These are phyloP conservation scores for Pichia sp. DNA, from an alignment of 1,139 yeast genomes.

Conservation along the genomic window DNA sequence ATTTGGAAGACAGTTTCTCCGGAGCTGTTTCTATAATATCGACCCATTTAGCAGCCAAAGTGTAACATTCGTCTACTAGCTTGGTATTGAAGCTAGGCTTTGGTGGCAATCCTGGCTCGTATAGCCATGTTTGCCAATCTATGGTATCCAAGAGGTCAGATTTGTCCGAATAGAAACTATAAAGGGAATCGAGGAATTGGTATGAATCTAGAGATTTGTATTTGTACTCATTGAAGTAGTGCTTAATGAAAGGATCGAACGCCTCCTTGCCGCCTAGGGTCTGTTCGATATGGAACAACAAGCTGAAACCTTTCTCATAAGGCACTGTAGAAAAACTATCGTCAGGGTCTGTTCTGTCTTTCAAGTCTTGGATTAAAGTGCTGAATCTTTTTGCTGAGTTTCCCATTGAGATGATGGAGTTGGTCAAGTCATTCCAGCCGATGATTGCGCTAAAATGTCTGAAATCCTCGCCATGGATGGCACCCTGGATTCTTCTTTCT, in stretches of 20 bases:
- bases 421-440: slow-evolving; percentile 81
- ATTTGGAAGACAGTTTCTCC: slow-evolving; percentile 24
- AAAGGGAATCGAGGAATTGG: slow-evolving; percentile 72
- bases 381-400: slow-evolving; percentile 51
- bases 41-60: slow-evolving; percentile 65
- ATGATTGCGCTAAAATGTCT: slow-evolving; percentile 81
- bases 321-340: slow-evolving; percentile 87
- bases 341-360: slow-evolving; percentile 70
- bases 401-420: slow-evolving; percentile 61
- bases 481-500: slow-evolving; percentile 79
- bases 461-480: slow-evolving; percentile 67
- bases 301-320: slow-evolving; percentile 84
- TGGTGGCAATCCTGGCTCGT: slow-evolving; percentile 81
- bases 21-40: slow-evolving; percentile 32
- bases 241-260: slow-evolving; percentile 77
- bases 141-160: slow-evolving; percentile 52
- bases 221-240: slow-evolving; percentile 67
- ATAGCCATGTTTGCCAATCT: slow-evolving; percentile 86
- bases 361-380: slow-evolving; percentile 63
- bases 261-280: slow-evolving; percentile 63
- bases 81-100: slow-evolving; percentile 76
- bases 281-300: slow-evolving; percentile 68
- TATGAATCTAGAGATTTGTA: slow-evolving; percentile 73
- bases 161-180: slow-evolving; percentile 54
- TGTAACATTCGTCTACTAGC: slow-evolving; percentile 68